Conservation (phyloP, 2,329 filamentous ascomycete genomes). For the Colletotrichum sp. region DNA sequence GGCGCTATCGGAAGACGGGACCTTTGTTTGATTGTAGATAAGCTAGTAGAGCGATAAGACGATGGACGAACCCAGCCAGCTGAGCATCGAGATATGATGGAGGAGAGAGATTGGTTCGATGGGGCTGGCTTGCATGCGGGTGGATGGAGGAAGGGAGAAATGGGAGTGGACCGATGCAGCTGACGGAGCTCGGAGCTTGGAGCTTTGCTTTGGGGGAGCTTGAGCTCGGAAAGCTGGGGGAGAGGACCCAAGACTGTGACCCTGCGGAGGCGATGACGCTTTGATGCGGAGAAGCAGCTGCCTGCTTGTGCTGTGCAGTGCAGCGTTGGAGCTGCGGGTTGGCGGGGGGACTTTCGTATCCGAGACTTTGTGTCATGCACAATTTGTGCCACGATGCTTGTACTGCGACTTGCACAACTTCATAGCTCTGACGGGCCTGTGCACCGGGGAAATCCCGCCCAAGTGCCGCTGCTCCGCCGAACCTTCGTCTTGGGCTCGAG, state of each 20-base stretch:
- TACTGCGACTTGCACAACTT: background rate
- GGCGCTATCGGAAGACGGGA: background rate
- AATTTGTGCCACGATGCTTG: background rate
- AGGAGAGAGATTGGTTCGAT: background rate
- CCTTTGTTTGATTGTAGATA: background rate
- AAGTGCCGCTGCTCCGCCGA: background rate
- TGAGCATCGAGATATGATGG: slow-evolving; percentile 11
- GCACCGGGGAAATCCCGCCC: slow-evolving; percentile 2
- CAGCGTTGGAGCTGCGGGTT: background rate
- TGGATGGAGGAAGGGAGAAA: background rate
- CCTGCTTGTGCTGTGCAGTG: background rate
- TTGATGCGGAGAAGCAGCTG: slow-evolving; percentile 3
- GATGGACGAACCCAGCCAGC: slow-evolving; percentile 7
- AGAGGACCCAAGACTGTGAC: background rate
- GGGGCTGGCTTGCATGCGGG: background rate
- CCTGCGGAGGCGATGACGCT: slow-evolving; percentile 3
- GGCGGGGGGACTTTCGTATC: background rate
- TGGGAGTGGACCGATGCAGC: background rate
- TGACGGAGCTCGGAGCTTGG: slow-evolving; percentile 2
- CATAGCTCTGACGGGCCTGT: background rate
- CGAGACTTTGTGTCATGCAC: background rate
- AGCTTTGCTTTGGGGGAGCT: background rate
- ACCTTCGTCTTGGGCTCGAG: background rate
- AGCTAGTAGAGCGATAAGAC: background rate
- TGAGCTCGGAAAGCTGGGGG: background rate